These are phyloP conservation scores for Yamadazyma nakazawae DNA, from an alignment of 805 yeast genomes.

Conservation along the genomic window DNA sequence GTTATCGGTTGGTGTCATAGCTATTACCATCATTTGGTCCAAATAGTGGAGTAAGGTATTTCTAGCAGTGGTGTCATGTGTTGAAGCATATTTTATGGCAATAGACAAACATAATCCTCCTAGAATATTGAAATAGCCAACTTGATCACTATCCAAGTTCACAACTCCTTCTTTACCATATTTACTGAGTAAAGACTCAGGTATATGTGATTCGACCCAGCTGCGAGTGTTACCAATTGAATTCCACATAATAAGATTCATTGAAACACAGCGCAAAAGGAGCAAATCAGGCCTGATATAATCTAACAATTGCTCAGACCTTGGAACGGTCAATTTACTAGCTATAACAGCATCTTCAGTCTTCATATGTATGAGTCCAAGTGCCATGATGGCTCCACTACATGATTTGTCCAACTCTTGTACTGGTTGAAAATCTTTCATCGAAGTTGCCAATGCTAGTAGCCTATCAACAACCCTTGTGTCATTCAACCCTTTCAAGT, in stretches of 20 bases:
- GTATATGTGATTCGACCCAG: constrained; percentile 63
- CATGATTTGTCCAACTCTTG: constrained; percentile 59
- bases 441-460: constrained; percentile 53
- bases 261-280: constrained; percentile 60
- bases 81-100: constrained; percentile 75
- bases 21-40: constrained; percentile 48
- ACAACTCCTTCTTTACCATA: constrained; percentile 11
- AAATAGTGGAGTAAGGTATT: constrained; percentile 52
- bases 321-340: constrained; percentile 56
- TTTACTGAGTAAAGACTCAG: constrained; percentile 30
- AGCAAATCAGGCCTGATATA: constrained; percentile 79
- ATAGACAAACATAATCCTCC: constrained; percentile 76
- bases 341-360: constrained; percentile 63
- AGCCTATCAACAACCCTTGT: constrained; percentile 61
- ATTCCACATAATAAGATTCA: constrained; percentile 72
- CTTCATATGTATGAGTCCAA: constrained; percentile 69
- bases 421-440: constrained; percentile 60
- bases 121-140: constrained; percentile 60
- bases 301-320: constrained; percentile 54
- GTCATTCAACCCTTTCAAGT: constrained; percentile 56
- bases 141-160: constrained; percentile 53
- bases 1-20: constrained; percentile 39
- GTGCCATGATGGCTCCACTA: constrained; percentile 74
- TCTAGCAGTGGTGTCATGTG: constrained; percentile 52
- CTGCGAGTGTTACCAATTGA: constrained; percentile 42